Conservation (phyloP, 805 yeast genomes). For the Komagataella kurtzmanii region DNA sequence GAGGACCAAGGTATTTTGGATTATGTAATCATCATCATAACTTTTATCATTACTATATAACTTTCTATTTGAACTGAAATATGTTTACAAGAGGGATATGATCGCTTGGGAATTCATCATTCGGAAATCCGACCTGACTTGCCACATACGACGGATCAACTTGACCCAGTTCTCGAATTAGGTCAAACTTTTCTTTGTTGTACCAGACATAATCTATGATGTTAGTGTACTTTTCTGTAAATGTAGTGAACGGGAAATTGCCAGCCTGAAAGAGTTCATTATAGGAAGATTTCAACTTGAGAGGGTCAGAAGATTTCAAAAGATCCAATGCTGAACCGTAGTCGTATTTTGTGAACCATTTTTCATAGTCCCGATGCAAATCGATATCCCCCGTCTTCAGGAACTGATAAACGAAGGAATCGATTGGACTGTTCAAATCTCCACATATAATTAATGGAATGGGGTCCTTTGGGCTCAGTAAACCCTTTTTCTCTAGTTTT, state of each 20-base stretch:
- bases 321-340: conserved; percentile 5
- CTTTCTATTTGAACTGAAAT: conserved; percentile 6
- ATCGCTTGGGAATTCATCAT: conserved; percentile 45
- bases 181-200: conserved; percentile 23
- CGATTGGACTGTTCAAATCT: conserved; percentile 40
- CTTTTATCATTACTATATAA: background rate
- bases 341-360: conserved; percentile 9
- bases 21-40: background rate
- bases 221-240: conserved; percentile 33
- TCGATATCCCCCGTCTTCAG: conserved; percentile 9
- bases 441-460: conserved; percentile 30
- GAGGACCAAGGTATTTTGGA: background rate
- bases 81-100: conserved; percentile 28
- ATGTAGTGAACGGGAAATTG: conserved; percentile 23
- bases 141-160: conserved; percentile 20
- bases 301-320: background rate
- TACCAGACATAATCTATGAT: conserved; percentile 50
- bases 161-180: conserved; percentile 38
- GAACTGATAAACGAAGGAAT: conserved; percentile 34
- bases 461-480: background rate
- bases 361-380: conserved; percentile 5
- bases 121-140: conserved; percentile 32
- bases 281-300: conserved; percentile 14
- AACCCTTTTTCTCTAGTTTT: background rate
- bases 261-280: conserved; percentile 10